These are phyloP conservation scores for Musa acuminata DNA, from an alignment of 176 grass and related monocot genomes.

Conservation along the genomic window DNA sequence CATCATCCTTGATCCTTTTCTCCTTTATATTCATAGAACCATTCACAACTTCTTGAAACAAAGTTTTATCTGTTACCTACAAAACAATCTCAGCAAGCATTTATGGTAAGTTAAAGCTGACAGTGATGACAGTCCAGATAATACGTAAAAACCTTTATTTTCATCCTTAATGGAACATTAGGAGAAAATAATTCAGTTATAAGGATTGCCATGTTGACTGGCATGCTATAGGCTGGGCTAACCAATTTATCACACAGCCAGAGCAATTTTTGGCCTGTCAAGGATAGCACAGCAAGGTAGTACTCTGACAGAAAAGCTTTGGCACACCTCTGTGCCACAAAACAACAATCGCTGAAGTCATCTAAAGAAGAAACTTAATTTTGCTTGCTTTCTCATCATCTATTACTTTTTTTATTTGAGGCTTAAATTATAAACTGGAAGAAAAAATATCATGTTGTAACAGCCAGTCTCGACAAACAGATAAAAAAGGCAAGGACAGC, in stretches of 20 bases:
- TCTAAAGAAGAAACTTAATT: too few relatives aligned
- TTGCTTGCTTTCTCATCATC: background rate
- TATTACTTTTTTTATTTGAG: background rate
- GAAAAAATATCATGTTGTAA: background rate
- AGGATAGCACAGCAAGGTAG: background rate
- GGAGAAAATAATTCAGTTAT: background rate
- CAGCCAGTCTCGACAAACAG: background rate
- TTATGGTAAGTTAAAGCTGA: background rate
- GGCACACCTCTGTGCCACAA: background rate
- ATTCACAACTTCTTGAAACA: constrained; percentile 43
- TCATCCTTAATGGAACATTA: too few relatives aligned
- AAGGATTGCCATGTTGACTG: background rate
- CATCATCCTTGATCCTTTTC: constrained; percentile 78
- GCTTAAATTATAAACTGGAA: background rate
- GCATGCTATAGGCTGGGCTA: background rate
- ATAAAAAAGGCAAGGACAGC: background rate
- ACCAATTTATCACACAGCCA: too few relatives aligned
- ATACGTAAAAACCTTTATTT: too few relatives aligned
- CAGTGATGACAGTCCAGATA: too few relatives aligned
- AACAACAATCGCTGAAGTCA: background rate
- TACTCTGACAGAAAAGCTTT: background rate
- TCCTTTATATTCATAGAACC: constrained; percentile 37
- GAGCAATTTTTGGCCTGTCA: background rate
- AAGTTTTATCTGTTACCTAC: constrained; percentile 80
- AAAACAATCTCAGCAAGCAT: constrained; percentile 27